Base-by-base conservation (phyloP, 1,284 basidiomycete genomes). In the Acaromyces ingoldii region DNA sequence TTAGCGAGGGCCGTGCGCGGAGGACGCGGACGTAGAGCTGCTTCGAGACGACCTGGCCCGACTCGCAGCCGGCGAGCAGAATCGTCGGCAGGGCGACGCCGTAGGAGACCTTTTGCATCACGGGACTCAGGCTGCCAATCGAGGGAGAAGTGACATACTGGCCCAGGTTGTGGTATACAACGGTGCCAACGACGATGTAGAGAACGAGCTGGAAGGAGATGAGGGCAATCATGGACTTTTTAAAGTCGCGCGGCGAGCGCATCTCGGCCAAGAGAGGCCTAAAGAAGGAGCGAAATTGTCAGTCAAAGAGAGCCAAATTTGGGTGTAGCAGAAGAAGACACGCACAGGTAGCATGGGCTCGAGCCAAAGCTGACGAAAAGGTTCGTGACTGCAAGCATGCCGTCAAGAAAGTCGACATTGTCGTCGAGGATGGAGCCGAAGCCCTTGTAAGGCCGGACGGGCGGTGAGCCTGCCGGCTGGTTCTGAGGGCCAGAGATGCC, bases 21-120 rank as follows among this genome's bases (percentile, higher is more conserved):
- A 60, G n/a, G n/a, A n/a, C n/a, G 9, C 83, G 80, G 50, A 85
- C 78, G 63, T 85, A 84, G 42, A 84, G 63, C 39, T 83, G 80
- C 66, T 85, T 85, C 22, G 82, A 81, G 4, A 81, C 79, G 1
- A 81, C 79, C 65, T 84, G 81, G 13, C 78, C 71, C 63, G 80
- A 83, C 10, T 83, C 66, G 6, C 76, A 77, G 4, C 78, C 79
- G 9, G 80, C 76, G 34, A 83, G 77, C 25, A 83, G 65, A 62
- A 83, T 22, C 7, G 31, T 26, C 0, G 70, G 70, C 19, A 72
- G 55, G 0, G 55, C 66, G 6, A 72, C 55, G 26, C 70, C 70
- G 54, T 69, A 72, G 21, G 62, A 60, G 44, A 72, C 56, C 31
- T 60, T 59, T 57, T 55, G 58, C 40, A 57, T 59, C 17, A 55